Percentiles rank a stretch among this genome's conserved stretches.
phyloP scores from a whole-genome alignment of 805 yeast genomes.

The Maudiozyma pseudohumilis region DNA sequence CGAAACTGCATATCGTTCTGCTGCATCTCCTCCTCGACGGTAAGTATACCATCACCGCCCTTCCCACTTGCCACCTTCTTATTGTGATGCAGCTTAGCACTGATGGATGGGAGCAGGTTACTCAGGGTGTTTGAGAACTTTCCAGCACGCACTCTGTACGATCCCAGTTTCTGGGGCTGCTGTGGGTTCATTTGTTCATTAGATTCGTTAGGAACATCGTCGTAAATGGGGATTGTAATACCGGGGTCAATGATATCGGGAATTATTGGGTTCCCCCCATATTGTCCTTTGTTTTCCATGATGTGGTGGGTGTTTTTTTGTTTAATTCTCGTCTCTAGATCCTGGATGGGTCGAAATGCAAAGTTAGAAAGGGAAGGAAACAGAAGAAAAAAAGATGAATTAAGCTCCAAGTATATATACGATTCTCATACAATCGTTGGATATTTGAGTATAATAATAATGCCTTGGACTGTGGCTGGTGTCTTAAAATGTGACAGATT shows the following conservation, averaged over 20 bases:
- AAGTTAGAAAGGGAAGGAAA: too few relatives aligned
- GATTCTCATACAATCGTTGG: too few relatives aligned
- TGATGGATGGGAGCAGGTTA: conserved; percentile 28
- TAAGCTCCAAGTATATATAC: too few relatives aligned
- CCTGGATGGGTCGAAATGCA: too few relatives aligned
- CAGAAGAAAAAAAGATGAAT: too few relatives aligned
- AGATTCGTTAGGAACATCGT: conserved; percentile 15
- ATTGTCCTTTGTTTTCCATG: conserved; percentile 7
- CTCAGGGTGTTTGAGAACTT: conserved; percentile 30
- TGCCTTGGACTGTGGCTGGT: too few relatives aligned
- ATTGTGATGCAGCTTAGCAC: conserved; percentile 28
- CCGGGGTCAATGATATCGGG: conserved; percentile 29
- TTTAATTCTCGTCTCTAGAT: too few relatives aligned
- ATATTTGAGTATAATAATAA: too few relatives aligned
- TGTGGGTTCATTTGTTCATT: conserved; percentile 4
- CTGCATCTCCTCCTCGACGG: conserved; percentile 7
- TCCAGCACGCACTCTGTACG: conserved; percentile 29
- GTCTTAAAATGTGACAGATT: too few relatives aligned
- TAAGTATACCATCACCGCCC: conserved; percentile 4
- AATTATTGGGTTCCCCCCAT: conserved; percentile 8
- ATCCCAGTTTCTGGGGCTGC: conserved; percentile 25
- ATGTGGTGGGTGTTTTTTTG: neutral
- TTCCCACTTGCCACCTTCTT: conserved; percentile 13
- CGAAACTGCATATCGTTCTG: conserved; percentile 14
- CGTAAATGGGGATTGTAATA: conserved; percentile 27